Evolutionary conservation across 2,329 filamentous ascomycete genomes (phyloP).

Genomic region (Coniochaeta prunicola): DNA sequence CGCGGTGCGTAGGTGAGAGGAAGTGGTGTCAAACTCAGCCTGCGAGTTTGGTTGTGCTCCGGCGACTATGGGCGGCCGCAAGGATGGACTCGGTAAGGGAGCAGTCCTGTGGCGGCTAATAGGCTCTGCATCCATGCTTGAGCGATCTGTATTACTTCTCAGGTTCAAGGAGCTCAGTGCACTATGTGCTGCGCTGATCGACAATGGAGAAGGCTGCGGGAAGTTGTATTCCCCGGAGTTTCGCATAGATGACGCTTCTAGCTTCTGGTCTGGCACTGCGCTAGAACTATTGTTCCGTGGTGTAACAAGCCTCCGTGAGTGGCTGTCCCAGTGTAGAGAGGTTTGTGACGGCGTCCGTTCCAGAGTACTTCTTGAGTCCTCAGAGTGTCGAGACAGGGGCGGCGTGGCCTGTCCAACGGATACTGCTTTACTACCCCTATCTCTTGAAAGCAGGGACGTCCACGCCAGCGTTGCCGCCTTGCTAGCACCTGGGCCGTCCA

Average conservation of each 20-base stretch:
- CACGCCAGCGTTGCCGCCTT: conserved; percentile 60
- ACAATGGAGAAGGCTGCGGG: conserved; percentile 36
- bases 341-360: background rate
- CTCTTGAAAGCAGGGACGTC: conserved; percentile 36
- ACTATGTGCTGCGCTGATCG: conserved; percentile 49
- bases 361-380: conserved; percentile 3
- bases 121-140: conserved; percentile 6
- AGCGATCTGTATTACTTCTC: conserved; percentile 10
- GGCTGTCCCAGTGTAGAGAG: conserved; percentile 42
- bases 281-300: conserved; percentile 24
- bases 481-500: conserved; percentile 47
- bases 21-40: background rate
- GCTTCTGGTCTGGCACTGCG: conserved; percentile 18
- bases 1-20: background rate
- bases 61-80: conserved; percentile 5
- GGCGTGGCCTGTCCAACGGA: conserved; percentile 15
- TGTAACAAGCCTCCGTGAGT: conserved; percentile 42
- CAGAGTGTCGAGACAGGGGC: conserved; percentile 3
- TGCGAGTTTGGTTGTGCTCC: conserved; percentile 3
- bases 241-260: conserved; percentile 21
- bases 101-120: conserved; percentile 8
- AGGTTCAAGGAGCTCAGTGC: conserved; percentile 32
- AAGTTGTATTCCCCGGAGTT: conserved; percentile 32
- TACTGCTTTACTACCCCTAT: conserved; percentile 19
- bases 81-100: conserved; percentile 10